These are phyloP conservation scores for Blastobotrys americana DNA, from an alignment of 805 yeast species.

Conservation along the genomic window DNA sequence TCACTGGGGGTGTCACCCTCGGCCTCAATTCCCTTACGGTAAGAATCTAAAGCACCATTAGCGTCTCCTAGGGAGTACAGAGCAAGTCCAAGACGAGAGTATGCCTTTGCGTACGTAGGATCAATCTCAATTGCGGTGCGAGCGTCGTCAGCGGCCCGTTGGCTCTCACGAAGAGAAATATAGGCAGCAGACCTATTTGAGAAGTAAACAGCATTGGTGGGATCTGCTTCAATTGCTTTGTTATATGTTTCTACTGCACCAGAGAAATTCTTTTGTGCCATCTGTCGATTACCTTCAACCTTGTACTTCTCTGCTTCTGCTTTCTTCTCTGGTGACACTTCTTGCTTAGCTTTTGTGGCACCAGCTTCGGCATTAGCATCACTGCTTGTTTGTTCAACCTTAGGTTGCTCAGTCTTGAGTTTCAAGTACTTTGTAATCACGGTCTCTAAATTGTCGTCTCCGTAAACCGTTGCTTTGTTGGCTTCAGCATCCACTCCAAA, in stretches of 20 bases:
- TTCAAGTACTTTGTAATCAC: slow-evolving; percentile 41
- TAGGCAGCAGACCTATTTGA: slow-evolving; percentile 97
- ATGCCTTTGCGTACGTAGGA: slow-evolving; percentile 82
- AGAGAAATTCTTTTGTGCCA: slow-evolving; percentile 67
- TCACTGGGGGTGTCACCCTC: slow-evolving; percentile 83
- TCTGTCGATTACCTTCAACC: slow-evolving; percentile 80
- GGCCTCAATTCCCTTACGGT: slow-evolving; percentile 74
- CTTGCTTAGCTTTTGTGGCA: not conserved
- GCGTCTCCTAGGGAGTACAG: slow-evolving; percentile 91
- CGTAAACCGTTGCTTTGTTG: slow-evolving; percentile 25
- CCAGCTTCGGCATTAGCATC: slow-evolving; percentile 19
- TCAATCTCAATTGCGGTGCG: slow-evolving; percentile 70
- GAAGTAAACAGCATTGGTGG: slow-evolving; percentile 71
- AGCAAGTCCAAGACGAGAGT: slow-evolving; percentile 91
- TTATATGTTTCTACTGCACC: slow-evolving; percentile 73
- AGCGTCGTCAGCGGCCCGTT: slow-evolving; percentile 77
- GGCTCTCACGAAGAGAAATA: slow-evolving; percentile 68
- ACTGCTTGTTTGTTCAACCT: slow-evolving; percentile 4
- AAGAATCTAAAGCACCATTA: slow-evolving; percentile 83
- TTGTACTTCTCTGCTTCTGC: slow-evolving; percentile 79
- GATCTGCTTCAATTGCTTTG: slow-evolving; percentile 63
- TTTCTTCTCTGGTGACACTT: slow-evolving; percentile 39
- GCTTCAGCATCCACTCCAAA: slow-evolving; percentile 53
- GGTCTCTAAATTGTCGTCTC: slow-evolving; percentile 41
- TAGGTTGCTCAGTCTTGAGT: slow-evolving; percentile 14